phyloP scores from a whole-genome alignment of 345 rosid genomes.

The Aegle marmelos region DNA sequence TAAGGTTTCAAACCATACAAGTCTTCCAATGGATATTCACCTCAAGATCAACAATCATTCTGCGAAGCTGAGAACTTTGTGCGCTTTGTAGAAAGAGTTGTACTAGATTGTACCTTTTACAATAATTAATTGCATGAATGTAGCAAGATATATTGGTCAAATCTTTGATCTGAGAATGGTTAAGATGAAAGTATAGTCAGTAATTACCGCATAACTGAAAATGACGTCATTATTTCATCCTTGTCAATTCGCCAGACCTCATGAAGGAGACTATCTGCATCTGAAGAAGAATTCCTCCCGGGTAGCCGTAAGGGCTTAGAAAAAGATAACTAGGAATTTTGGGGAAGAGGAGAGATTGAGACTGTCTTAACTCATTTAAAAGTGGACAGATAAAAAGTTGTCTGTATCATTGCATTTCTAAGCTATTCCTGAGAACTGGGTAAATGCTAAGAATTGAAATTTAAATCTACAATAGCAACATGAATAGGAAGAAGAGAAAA shows the following conservation, averaged over 20 bases:
- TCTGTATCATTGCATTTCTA: background rate
- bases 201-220: slow-evolving; percentile 82
- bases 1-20: slow-evolving; percentile 12
- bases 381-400: slow-evolving; percentile 12
- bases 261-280: slow-evolving; percentile 43
- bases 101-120: slow-evolving; percentile 80
- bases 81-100: slow-evolving; percentile 69
- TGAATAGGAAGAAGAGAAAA: slow-evolving; percentile 2
- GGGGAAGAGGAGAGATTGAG: slow-evolving; percentile 15
- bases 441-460: slow-evolving; percentile 7
- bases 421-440: background rate
- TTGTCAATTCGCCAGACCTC: slow-evolving; percentile 82
- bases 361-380: slow-evolving; percentile 14
- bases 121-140: slow-evolving; percentile 15
- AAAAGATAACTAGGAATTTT: slow-evolving; percentile 64
- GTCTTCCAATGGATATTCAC: slow-evolving; percentile 38
- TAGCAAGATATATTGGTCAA: slow-evolving; percentile 3
- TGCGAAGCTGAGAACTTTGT: slow-evolving; percentile 70
- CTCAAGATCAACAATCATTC: slow-evolving; percentile 87
- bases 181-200: slow-evolving; percentile 2
- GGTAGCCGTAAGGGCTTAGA: slow-evolving; percentile 84
- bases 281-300: slow-evolving; percentile 44
- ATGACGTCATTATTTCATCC: slow-evolving; percentile 77
- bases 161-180: background rate
- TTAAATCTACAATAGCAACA: background rate